These are phyloP conservation scores for Canariomyces notabilis DNA, from an alignment of 2,329 filamentous ascomycete genomes.

Conservation along the genomic window DNA sequence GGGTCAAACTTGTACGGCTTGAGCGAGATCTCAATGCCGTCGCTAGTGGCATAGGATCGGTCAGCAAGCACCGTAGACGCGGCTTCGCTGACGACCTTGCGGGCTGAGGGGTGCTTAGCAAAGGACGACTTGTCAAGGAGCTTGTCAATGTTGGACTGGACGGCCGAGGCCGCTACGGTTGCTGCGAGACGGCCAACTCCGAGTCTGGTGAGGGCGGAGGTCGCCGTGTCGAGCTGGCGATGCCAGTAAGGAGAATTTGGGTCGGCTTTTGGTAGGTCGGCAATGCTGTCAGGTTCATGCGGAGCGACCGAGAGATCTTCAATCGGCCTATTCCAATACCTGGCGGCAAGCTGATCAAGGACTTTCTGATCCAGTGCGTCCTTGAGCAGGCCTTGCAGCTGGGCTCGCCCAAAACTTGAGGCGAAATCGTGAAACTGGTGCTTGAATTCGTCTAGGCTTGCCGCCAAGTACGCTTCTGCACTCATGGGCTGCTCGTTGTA, in stretches of 20 bases:
- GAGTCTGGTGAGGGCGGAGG: slow-evolving; percentile 84
- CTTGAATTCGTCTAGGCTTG: slow-evolving; percentile 93
- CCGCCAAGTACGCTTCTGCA: slow-evolving; percentile 92
- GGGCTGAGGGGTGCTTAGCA: slow-evolving; percentile 82
- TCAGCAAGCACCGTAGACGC: slow-evolving; percentile 88
- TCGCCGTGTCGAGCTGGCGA: slow-evolving; percentile 87
- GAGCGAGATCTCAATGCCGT: slow-evolving; percentile 98
- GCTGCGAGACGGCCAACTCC: slow-evolving; percentile 91
- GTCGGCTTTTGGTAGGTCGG: slow-evolving; percentile 77
- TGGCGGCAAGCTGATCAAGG: slow-evolving; percentile 82
- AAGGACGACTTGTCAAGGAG: slow-evolving; percentile 81
- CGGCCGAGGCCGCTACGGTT: slow-evolving; percentile 80
- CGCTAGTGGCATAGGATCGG: slow-evolving; percentile 91
- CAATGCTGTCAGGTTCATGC: slow-evolving; percentile 66
- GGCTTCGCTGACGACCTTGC: slow-evolving; percentile 87
- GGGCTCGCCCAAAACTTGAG: slow-evolving; percentile 79
- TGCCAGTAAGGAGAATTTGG: slow-evolving; percentile 86
- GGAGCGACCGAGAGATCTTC: slow-evolving; percentile 67
- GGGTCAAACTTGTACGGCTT: slow-evolving; percentile 99
- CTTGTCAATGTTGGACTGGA: slow-evolving; percentile 76
- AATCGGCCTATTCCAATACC: slow-evolving; percentile 96
- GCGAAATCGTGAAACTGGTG: slow-evolving; percentile 95
- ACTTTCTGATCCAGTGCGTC: slow-evolving; percentile 91
- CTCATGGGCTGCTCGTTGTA: slow-evolving; percentile 95
- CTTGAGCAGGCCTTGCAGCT: slow-evolving; percentile 87